phyloP scores from a whole-genome alignment of 176 grass and related monocot species.

The bread wheat (Triticum aestivum) region DNA sequence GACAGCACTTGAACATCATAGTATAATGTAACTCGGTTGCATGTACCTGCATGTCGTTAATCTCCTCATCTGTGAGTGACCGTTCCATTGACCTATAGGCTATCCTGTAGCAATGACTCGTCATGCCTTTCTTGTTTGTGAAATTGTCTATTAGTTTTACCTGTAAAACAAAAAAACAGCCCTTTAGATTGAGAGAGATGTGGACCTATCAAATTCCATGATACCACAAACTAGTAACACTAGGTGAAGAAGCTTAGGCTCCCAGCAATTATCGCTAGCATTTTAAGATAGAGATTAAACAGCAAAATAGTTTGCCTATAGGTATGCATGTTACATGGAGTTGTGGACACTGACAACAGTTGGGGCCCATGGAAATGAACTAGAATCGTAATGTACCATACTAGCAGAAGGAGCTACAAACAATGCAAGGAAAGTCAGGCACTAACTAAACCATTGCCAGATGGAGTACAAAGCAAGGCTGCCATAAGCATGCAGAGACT shows the following conservation, averaged over 20 bases:
- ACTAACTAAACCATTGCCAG: background rate
- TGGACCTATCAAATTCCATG: background rate
- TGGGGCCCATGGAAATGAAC: background rate
- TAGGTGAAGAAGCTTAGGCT: background rate
- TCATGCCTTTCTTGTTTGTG: slow-evolving; percentile 98
- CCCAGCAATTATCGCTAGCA: background rate
- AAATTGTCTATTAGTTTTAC: slow-evolving; percentile 94
- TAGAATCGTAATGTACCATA: background rate
- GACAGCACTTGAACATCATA: background rate
- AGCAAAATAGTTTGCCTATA: background rate
- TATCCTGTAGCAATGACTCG: slow-evolving; percentile 95
- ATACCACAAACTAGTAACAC: background rate
- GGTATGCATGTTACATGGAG: background rate
- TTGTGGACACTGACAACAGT: background rate
- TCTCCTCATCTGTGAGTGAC: slow-evolving; percentile 89
- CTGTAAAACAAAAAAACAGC: slow-evolving; percentile 33
- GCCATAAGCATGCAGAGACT: background rate
- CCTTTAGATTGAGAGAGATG: background rate
- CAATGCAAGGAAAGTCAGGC: background rate
- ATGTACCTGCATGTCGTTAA: slow-evolving; percentile 79
- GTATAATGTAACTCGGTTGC: background rate
- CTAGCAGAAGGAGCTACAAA: background rate
- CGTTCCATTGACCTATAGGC: slow-evolving; percentile 89
- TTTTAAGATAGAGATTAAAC: background rate
- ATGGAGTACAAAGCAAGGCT: background rate